phyloP scores from a whole-genome alignment of 345 rosid genomes.

The Viola odorata region DNA sequence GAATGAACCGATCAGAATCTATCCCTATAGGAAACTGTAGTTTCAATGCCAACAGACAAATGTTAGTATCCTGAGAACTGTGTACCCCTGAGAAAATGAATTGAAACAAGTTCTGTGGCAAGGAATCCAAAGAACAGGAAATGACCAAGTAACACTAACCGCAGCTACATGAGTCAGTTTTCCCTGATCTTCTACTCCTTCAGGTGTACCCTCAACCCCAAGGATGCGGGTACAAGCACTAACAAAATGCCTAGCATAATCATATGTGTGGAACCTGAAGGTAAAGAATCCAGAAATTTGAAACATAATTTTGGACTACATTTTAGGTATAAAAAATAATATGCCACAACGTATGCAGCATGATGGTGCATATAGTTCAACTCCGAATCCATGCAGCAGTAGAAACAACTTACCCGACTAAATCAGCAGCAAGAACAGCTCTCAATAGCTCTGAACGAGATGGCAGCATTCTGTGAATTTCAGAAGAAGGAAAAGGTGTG shows the following conservation, averaged over 20 bases:
- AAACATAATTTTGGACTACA: not conserved
- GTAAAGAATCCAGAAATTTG: slow-evolving; percentile 3
- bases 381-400: not conserved
- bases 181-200: slow-evolving; percentile 66
- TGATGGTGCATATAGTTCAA: not conserved
- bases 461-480: slow-evolving; percentile 52
- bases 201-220: slow-evolving; percentile 62
- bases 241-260: slow-evolving; percentile 60
- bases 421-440: slow-evolving; percentile 54
- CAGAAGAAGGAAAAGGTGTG: slow-evolving; percentile 57
- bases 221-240: slow-evolving; percentile 65
- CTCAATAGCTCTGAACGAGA: slow-evolving; percentile 48
- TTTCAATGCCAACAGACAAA: slow-evolving; percentile 29
- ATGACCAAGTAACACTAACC: slow-evolving; percentile 22
- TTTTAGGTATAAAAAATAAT: not conserved
- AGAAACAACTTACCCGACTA: slow-evolving; percentile 41
- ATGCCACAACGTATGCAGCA: not conserved
- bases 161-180: slow-evolving; percentile 54
- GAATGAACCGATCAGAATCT: slow-evolving; percentile 50
- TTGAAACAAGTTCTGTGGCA: slow-evolving; percentile 7
- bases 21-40: slow-evolving; percentile 62
- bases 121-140: slow-evolving; percentile 3
- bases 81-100: slow-evolving; percentile 6
- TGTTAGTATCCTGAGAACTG: slow-evolving; percentile 20
- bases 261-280: slow-evolving; percentile 53